Evolutionary conservation across 2,329 filamentous ascomycete genomes (phyloP), one percentile per base, ranked within the genome.

Genomic region (Neocatenulostroma microsporum): DNA sequence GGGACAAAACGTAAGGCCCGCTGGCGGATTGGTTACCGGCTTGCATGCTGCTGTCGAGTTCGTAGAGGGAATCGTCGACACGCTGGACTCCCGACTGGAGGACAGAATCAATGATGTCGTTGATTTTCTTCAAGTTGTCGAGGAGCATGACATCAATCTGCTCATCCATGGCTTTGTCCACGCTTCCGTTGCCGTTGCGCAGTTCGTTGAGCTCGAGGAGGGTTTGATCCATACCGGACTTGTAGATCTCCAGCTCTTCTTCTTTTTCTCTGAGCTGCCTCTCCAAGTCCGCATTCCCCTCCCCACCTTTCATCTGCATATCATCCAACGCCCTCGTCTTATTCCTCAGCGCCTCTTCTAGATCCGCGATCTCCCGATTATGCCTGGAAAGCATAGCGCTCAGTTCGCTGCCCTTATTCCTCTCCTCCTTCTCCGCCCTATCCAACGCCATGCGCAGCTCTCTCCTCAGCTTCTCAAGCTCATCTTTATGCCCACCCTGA

Each of bases 21-120:
- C 88, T 94, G 1, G 91, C 91, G 55, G 93, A 98, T 66, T 96
- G 91, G 67, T 98, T 98, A 62, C 91, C 91, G 26, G 89, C 91
- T 61, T 96, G 89, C 87, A 96, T 96, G 14, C 84, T 84, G 14
- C 91, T 96, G 62, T 98, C 91, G 28, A 98, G 72, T 62, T 98
- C 91, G 64, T 98, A 98, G 23, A 98, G 70, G 28, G 91, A 87
- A 62, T 98, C 91, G 54, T 98, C 91, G 11, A 98, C 88, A 29
- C 91, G 82, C 54, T 91, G 80, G 15, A 96, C 86, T 49, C 88
- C 91, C 32, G 85, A 82, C 59, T 96, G 88, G 25, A 98, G 70
- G 3, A 98, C 91, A 0, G 89, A 94, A 61, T 98, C 91, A 50
- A 98, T 94, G 36, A 98, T 89, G 52, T 94, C 87, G 66, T 94